These are phyloP conservation scores for Diutina rugosa DNA, from an alignment of 1,139 yeast species.

Conservation along the genomic window DNA sequence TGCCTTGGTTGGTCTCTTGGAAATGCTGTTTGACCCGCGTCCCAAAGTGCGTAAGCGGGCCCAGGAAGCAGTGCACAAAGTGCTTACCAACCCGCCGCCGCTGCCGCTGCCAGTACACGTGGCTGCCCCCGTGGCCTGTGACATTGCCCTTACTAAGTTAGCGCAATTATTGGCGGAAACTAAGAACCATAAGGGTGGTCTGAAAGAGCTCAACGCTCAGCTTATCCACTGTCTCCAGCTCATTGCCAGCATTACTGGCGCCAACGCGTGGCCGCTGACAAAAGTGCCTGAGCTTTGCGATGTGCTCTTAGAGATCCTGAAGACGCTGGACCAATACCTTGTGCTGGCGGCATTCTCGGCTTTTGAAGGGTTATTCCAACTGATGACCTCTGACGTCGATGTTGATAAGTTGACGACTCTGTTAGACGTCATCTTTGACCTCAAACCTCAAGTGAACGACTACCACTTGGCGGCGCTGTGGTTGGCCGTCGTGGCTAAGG, in stretches of 20 bases:
- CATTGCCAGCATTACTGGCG: conserved; percentile 51
- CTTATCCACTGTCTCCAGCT: conserved; percentile 72
- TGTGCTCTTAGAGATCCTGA: conserved; percentile 57
- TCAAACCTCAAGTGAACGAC: conserved; percentile 75
- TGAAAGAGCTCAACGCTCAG: conserved; percentile 38
- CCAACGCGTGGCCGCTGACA: conserved; percentile 71
- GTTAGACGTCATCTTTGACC: conserved; percentile 59
- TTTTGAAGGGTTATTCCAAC: conserved; percentile 71
- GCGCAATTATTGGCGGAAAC: conserved; percentile 25
- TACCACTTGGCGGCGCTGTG: conserved; percentile 83
- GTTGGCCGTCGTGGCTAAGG: conserved; percentile 90
- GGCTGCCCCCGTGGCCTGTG: conserved; percentile 60
- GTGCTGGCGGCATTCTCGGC: conserved; percentile 75
- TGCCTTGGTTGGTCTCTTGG: conserved; percentile 71
- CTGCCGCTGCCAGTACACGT: conserved; percentile 75
- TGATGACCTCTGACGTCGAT: conserved; percentile 58
- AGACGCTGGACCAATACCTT: conserved; percentile 73
- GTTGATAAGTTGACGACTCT: conserved; percentile 50
- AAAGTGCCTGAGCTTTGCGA: conserved; percentile 69
- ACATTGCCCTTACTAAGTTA: conserved; percentile 46
- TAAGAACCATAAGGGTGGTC: conserved; percentile 17
- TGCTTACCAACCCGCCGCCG: conserved; percentile 62
- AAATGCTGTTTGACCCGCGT: conserved; percentile 73
- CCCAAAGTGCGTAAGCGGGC: conserved; percentile 97
- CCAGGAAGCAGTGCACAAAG: conserved; percentile 60